Conservation (phyloP, 306 rosid genomes). For the Gynostemma pentaphyllum region DNA sequence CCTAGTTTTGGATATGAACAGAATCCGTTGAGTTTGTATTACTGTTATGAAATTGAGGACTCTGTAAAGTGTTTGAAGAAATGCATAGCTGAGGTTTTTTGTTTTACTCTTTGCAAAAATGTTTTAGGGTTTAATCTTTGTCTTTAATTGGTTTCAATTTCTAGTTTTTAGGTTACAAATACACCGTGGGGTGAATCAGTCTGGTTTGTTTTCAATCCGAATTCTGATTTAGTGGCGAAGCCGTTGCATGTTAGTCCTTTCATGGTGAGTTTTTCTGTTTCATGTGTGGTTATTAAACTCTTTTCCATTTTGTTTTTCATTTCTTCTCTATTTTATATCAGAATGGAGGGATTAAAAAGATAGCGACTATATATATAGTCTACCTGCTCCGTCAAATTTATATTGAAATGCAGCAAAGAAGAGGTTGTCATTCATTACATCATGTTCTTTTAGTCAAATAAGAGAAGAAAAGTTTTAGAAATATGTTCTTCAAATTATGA, state of each 20-base stretch:
- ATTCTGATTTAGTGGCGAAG: slow-evolving; percentile 74
- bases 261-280: slow-evolving; percentile 47
- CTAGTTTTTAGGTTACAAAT: slow-evolving; percentile 68
- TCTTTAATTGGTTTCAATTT: neutral
- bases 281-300: neutral
- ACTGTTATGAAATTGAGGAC: slow-evolving; percentile 60
- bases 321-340: neutral
- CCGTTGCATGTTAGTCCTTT: slow-evolving; percentile 91
- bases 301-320: neutral
- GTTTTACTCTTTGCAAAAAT: too few species aligned
- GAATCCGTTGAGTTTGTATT: slow-evolving; percentile 88
- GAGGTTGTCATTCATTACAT: neutral
- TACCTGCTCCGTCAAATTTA: neutral
- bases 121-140: neutral
- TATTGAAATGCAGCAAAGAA: neutral
- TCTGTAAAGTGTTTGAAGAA: slow-evolving; percentile 40
- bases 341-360: neutral
- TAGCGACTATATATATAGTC: neutral
- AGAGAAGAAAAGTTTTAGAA: neutral
- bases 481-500: too few species aligned
- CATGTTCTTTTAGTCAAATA: neutral
- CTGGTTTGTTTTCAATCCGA: slow-evolving; percentile 54
- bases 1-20: slow-evolving; percentile 87
- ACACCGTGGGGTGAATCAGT: slow-evolving; percentile 96
- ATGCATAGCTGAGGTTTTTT: slow-evolving; percentile 86